Evolutionary conservation across 2,329 filamentous ascomycete species (phyloP).

Genomic region (Aspergillus uvarum): DNA sequence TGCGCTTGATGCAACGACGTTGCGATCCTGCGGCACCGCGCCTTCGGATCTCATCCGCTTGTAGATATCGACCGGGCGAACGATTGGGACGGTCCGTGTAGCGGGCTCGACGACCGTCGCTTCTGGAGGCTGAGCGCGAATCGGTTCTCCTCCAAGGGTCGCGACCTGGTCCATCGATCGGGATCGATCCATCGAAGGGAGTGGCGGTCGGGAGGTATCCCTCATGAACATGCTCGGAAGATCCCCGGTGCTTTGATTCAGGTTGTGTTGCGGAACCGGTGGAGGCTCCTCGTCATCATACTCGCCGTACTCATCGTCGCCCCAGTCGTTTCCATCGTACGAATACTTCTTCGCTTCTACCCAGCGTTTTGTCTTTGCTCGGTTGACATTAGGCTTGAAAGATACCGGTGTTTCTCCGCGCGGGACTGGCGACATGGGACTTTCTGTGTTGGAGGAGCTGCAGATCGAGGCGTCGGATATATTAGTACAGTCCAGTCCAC

Average conservation of each 20-base stretch:
- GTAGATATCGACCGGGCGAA: slow-evolving; percentile 76
- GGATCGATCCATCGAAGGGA: slow-evolving; percentile 35
- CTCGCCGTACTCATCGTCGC: slow-evolving; percentile 63
- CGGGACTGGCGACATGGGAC: slow-evolving; percentile 29
- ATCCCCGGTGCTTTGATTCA: slow-evolving; percentile 29
- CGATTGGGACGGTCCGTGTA: slow-evolving; percentile 60
- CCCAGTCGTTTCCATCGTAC: slow-evolving; percentile 95
- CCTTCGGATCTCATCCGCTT: slow-evolving; percentile 68
- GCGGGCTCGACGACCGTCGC: slow-evolving; percentile 11
- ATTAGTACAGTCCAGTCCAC: not conserved
- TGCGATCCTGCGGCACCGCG: slow-evolving; percentile 44
- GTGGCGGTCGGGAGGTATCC: slow-evolving; percentile 14
- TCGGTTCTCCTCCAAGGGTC: slow-evolving; percentile 21
- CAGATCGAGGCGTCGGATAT: not conserved
- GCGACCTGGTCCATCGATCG: slow-evolving; percentile 40
- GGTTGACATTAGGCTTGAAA: slow-evolving; percentile 84
- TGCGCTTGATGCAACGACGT: not conserved
- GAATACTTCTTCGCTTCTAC: slow-evolving; percentile 80
- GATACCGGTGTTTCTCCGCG: slow-evolving; percentile 49
- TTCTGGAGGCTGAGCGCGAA: slow-evolving; percentile 29
- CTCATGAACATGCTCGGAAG: slow-evolving; percentile 13
- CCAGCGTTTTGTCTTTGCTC: slow-evolving; percentile 92
- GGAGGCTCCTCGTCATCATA: slow-evolving; percentile 59
- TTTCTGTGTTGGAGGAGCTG: slow-evolving; percentile 23
- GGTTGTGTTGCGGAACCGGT: slow-evolving; percentile 23